Evolutionary conservation across 441 rosid genomes (phyloP), one percentile per base, ranked within the genome.

Genomic region (Euphorbia schlechtendalii): DNA sequence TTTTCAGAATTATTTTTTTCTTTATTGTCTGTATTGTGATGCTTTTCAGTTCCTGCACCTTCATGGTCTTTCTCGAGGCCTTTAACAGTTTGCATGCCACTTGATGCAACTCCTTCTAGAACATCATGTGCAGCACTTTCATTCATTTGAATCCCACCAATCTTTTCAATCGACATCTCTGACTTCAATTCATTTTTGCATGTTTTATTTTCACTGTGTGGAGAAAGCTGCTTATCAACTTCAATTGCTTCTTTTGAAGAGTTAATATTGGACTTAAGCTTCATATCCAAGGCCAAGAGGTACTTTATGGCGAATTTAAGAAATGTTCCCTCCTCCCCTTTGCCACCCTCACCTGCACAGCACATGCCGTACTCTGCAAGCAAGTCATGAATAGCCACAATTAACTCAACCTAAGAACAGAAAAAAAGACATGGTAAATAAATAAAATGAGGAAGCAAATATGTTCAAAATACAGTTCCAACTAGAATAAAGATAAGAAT

Each of bases 321-420:
- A 83, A 88, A 95, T 59, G 88, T 68, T 68, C 96, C 98, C 79
- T 90, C 97, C 83, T 89, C 96, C 58, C 92, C 96, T 70, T 82
- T 86, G 49, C 84, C 75, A 63, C 83, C 85, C 74, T 84, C 83
- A 61, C 96, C 90, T 63, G 81, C 92, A 77, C 99, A 92, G 76
- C 99, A 95, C 59, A 95, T 84, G 71, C 97, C 99, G 79, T 83
- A 84, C 71, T 92, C 93, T 72, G 99, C 95, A 71, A 92, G 93
- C 86, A 89, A 83, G 71, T 92, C 87, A 76, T 95, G 99, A 61
- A 80, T 79, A 76, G 93, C 87, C 74, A 88, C 86, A 70, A 95
- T 88, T 74, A 92, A 79, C 72, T 90, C 97, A 78, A 88, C 96
- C 99, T 95, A 66, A 63, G 55, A 76, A 54, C 64, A 41, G 64